Evolutionary conservation across 23 red algal genomes (phyloP).

Genomic region (Cyanidium caldarium): DNA sequence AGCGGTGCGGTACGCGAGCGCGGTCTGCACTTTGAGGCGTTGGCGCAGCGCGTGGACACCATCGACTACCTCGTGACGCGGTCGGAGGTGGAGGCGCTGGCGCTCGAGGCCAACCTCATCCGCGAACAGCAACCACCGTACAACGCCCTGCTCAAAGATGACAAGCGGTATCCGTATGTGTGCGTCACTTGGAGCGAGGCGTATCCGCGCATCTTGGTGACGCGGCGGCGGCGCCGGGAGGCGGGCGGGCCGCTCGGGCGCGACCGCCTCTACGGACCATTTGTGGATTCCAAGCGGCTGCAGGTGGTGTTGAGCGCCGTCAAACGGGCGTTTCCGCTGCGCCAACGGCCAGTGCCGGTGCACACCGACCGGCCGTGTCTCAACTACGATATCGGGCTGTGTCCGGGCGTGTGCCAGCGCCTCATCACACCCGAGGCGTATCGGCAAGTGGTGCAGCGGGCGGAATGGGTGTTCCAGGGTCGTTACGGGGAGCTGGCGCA

Average conservation of each 20-base stretch:
- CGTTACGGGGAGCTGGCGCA: constrained; percentile 19
- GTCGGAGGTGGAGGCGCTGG: constrained; percentile 49
- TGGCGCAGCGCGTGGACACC: constrained; percentile 5
- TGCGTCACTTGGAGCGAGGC: constrained; percentile 30
- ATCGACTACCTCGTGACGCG: constrained; percentile 35
- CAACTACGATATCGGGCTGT: constrained; percentile 58
- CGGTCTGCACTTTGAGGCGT: constrained; percentile 16
- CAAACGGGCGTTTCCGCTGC: constrained; percentile 29
- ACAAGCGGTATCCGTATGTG: constrained; percentile 58
- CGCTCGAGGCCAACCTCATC: constrained; percentile 41
- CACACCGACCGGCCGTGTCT: constrained; percentile 42
- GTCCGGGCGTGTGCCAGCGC: constrained; percentile 63
- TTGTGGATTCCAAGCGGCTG: constrained; percentile 28
- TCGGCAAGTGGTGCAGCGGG: constrained; percentile 16
- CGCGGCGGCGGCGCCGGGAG: neutral
- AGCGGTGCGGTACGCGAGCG: neutral
- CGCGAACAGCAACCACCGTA: constrained; percentile 23
- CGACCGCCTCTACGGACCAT: constrained; percentile 55
- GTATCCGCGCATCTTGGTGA: constrained; percentile 40
- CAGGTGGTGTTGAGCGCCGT: constrained; percentile 18
- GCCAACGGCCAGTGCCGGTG: constrained; percentile 26
- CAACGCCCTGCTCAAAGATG: constrained; percentile 60
- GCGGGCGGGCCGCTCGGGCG: neutral
- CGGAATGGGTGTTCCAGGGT: constrained; percentile 37
- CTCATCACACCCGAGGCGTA: constrained; percentile 27